These are phyloP conservation scores for Ogataea ramenticola DNA, from an alignment of 805 yeast genomes.

Conservation along the genomic window DNA sequence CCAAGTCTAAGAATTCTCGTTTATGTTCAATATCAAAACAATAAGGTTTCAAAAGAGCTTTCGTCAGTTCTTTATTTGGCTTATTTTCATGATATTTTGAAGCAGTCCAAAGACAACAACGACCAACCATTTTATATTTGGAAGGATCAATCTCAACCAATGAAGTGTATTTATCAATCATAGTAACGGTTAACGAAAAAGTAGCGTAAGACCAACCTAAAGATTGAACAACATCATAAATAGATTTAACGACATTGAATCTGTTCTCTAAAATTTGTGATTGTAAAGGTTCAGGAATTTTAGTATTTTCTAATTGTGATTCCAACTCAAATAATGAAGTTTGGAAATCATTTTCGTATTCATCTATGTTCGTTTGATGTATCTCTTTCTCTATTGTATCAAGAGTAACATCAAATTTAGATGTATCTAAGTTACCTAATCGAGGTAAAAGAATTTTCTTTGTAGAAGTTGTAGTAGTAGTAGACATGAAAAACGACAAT, in stretches of 20 bases:
- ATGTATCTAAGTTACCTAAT: background rate
- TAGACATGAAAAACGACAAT: background rate
- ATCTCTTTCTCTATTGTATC: slow-evolving; percentile 21
- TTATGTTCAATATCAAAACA: slow-evolving; percentile 20
- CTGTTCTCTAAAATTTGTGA: slow-evolving; percentile 14
- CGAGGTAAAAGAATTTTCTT: background rate
- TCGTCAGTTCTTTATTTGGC: slow-evolving; percentile 37
- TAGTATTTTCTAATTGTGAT: slow-evolving; percentile 22
- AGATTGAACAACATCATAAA: slow-evolving; percentile 23
- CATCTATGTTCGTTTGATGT: slow-evolving; percentile 19
- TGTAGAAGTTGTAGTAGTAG: background rate
- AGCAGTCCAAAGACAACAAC: slow-evolving; percentile 40
- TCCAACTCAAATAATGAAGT: slow-evolving; percentile 18
- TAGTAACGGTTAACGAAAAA: slow-evolving; percentile 29
- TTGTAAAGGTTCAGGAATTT: slow-evolving; percentile 20
- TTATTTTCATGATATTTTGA: slow-evolving; percentile 41
- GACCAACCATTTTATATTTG: slow-evolving; percentile 32
- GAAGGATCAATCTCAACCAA: slow-evolving; percentile 24
- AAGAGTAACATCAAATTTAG: slow-evolving; percentile 1
- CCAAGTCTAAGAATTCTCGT: slow-evolving; percentile 51
- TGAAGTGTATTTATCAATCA: slow-evolving; percentile 33
- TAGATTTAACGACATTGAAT: slow-evolving; percentile 20
- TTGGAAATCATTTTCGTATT: slow-evolving; percentile 22
- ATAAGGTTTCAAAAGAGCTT: slow-evolving; percentile 23
- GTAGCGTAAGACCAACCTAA: slow-evolving; percentile 26